Conservation (phyloP, 306 rosid genomes). For the Prunus kanzakura region DNA sequence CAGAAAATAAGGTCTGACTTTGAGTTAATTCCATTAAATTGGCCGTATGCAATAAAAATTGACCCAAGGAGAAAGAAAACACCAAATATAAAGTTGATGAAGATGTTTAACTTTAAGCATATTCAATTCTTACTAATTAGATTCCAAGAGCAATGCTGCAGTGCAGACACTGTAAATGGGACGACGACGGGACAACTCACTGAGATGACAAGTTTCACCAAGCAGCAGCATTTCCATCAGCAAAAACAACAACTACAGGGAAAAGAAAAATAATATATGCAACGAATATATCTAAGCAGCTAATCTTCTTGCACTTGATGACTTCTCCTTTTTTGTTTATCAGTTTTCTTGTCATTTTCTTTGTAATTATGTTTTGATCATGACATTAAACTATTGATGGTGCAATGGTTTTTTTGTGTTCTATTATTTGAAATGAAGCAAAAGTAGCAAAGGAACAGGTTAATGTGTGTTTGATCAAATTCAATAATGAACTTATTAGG, state of each 20-base stretch:
- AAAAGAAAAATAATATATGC: background rate
- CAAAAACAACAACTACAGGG: background rate
- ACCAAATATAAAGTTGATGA: background rate
- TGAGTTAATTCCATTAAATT: background rate
- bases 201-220: background rate
- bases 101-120: background rate
- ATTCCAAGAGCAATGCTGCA: too few species aligned
- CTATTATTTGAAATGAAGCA: background rate
- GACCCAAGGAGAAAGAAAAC: background rate
- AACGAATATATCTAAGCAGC: background rate
- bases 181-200: background rate
- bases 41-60: background rate
- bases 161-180: background rate
- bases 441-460: background rate
- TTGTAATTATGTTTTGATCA: background rate
- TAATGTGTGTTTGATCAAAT: background rate
- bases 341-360: background rate
- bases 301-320: conserved; percentile 14
- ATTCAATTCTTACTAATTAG: background rate
- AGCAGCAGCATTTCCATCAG: background rate
- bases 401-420: background rate
- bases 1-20: background rate
- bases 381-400: background rate
- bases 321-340: background rate
- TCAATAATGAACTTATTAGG: background rate